Base-by-base conservation (phyloP, 306 rosid species). In the Lathyrus tuberosus region DNA sequence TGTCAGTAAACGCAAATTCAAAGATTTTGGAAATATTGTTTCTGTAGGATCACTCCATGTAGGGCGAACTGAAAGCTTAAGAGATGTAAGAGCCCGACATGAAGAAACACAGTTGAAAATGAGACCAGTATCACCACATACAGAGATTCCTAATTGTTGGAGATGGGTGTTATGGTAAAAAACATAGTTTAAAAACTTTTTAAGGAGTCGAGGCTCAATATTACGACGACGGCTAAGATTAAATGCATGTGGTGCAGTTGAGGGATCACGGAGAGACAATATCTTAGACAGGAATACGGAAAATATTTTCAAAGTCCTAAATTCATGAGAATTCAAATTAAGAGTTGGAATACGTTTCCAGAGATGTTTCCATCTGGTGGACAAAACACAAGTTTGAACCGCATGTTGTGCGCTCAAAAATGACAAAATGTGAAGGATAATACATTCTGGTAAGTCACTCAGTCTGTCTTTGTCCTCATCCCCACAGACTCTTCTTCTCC, bases 321-420 rank as follows among this genome's bases (percentile, higher is more conserved):
- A 69, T 20, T 14, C 16, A 0, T 58, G 5, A 14, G 70, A 42
- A 12, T 13, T 9, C 38, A 56, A 56, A 6, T 2, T 12, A 26
- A 56, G 38, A 0, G 38, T 28, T 0, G 17, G 65, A 10, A 76
- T 63, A n/a, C 2, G 8, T 38, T 69, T 76, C 71, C 75, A 76
- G 48, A 69, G 75, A 31, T 68, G 1, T n/a, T 30, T 61, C 70
- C 71, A 76, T 14, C 76, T 46, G 0, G 13, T 62, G 3, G 80
- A 76, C 5, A 76, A 5, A 1, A 76, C 5, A 38, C 80, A 69
- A 7, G 80, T 76, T 62, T 15, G 28, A 14, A 69, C 71, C 1
- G 15, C 62, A 12, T 62, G 2, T 69, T 18, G 62, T 44, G 60
- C 8, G 5, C 3, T 37, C 16, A 76, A 4, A 17, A 51, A 76